A percentile compares a stretch with the other conserved stretches of the same genome.
Evolutionary conservation across 2,329 filamentous ascomycete species (phyloP).

Genomic region (Emmonsia crescens): DNA sequence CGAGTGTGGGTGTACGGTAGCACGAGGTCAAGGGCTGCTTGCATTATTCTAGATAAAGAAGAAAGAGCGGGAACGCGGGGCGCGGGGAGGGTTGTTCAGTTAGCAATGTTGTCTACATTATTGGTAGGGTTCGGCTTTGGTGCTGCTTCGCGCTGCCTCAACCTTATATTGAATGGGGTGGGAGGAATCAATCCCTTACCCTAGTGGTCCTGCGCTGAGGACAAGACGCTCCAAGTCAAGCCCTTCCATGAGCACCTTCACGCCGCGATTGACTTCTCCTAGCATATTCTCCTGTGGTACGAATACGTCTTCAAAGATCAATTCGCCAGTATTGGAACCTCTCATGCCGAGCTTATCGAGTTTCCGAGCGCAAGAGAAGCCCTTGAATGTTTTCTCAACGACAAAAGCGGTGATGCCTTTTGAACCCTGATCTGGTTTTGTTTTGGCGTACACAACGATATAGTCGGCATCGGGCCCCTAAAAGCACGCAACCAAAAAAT

Average conservation of each 20-base stretch:
- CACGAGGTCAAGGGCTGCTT: slow-evolving; percentile 72
- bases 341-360: slow-evolving; percentile 98
- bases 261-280: slow-evolving; percentile 68
- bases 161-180: not conserved
- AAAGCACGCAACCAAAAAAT: slow-evolving; percentile 10
- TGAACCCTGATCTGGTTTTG: slow-evolving; percentile 62
- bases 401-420: slow-evolving; percentile 96
- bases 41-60: slow-evolving; percentile 56
- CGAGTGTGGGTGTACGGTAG: slow-evolving; percentile 83
- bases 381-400: slow-evolving; percentile 56
- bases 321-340: slow-evolving; percentile 89
- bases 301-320: slow-evolving; percentile 83
- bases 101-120: not conserved
- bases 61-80: not conserved
- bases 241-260: slow-evolving; percentile 89
- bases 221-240: slow-evolving; percentile 90
- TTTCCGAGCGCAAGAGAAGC: slow-evolving; percentile 81
- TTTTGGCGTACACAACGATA: slow-evolving; percentile 96
- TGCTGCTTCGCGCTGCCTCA: not conserved
- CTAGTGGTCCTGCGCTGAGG: slow-evolving; percentile 78
- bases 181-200: slow-evolving; percentile 33
- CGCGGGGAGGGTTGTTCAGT: not conserved
- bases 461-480: slow-evolving; percentile 76
- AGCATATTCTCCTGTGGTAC: slow-evolving; percentile 74
- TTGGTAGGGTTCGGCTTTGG: not conserved